Evolutionary conservation across 2,329 filamentous ascomycete species (phyloP), one percentile per base, ranked within the genome.

Genomic region (Colletotrichum sp.): DNA sequence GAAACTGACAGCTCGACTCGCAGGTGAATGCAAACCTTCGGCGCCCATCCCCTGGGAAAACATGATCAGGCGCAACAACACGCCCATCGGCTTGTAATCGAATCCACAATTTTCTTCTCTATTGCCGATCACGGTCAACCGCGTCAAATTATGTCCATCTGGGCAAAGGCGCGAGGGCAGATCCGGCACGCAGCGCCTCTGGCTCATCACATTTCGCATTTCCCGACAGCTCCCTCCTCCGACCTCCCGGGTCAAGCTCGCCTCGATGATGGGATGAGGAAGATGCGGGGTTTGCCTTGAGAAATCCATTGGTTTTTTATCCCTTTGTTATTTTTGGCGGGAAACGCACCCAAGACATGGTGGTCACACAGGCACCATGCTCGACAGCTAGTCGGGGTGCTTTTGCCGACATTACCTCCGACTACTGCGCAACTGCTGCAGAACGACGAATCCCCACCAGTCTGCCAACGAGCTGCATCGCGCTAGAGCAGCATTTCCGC

Each of bases 1-100:
- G 15, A n/a, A 55, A 64, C 71, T 75, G 58, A 76, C 74, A 66
- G 13, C 25, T 36, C 12, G 12, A 18, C 16, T 60, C 62, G 22
- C 70, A 85, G 83, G 83, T 65, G 82, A 85, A 79, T 85, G 84
- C 80, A 85, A 83, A 71, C 84, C 84, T 5, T 82, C 82, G 56
- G 79, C 80, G 22, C 80, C 81, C 32, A 81, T 83, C 15, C 78
- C 81, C 2, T 85, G 84, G 84, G 82, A 84, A 74, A 82, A 82
- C 77, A 79, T 84, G 72, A 85, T 85, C 79, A 82, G 81, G 77
- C 83, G 82, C 77, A 79, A 81, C 76, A 83, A 80, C 77, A 78
- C 81, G 71, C 70, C 77, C 30, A 68, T 78, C 61, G 65, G 75
- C 28, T 66, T 77, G 39, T 78, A 68, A 58, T 36, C 22, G 22